These are phyloP conservation scores for Suillus hirtellus DNA, from an alignment of 768 basidiomycete genomes.

Conservation along the genomic window DNA sequence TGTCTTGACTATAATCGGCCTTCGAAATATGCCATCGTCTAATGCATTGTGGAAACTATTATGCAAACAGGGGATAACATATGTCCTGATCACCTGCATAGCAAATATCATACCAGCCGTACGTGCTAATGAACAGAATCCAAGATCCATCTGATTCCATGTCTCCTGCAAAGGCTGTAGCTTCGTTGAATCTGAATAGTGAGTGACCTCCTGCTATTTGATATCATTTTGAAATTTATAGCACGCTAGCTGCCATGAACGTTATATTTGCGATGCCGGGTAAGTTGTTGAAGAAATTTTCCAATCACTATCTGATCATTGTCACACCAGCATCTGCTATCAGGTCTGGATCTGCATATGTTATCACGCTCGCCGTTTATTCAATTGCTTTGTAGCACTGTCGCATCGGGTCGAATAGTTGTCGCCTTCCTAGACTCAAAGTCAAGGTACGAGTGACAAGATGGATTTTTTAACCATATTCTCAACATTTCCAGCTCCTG, in stretches of 20 bases:
- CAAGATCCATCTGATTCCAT: neutral
- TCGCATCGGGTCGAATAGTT: slow-evolving; percentile 7
- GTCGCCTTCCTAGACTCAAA: neutral
- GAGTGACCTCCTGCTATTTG: neutral
- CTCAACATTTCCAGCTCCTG: neutral
- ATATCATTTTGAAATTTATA: neutral
- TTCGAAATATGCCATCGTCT: slow-evolving; percentile 4
- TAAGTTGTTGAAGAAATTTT: neutral
- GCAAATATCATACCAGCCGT: neutral
- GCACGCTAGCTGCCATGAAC: neutral
- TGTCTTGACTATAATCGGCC: neutral
- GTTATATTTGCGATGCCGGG: neutral
- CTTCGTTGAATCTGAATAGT: neutral
- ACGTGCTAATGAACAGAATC: neutral
- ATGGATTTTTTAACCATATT: neutral
- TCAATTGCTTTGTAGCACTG: neutral
- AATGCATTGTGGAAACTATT: neutral
- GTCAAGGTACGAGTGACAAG: neutral
- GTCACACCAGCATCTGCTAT: neutral
- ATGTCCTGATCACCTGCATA: neutral
- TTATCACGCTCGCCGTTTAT: neutral
- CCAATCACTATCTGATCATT: neutral
- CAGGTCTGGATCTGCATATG: neutral
- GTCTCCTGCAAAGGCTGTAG: neutral
- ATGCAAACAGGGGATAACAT: slow-evolving; percentile 1